Evolutionary conservation across 331 rosid species (phyloP).

Genomic region (Malus hybrid): DNA sequence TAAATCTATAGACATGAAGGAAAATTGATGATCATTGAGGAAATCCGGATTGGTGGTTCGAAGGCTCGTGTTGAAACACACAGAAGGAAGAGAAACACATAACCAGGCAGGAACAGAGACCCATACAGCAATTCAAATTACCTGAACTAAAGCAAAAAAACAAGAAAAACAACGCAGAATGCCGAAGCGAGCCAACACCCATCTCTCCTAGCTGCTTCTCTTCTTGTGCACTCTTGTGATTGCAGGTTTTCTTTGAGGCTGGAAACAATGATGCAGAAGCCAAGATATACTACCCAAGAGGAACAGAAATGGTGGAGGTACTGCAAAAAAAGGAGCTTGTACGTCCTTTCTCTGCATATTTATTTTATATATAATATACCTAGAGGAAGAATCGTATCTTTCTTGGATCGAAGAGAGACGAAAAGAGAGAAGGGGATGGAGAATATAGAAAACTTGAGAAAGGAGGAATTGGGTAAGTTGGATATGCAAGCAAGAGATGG

Average conservation of each 20-base stretch:
- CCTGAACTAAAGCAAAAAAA: constrained; percentile 58
- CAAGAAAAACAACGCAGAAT: constrained; percentile 34
- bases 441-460: constrained; percentile 98
- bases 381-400: constrained; percentile 64
- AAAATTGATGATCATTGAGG: not conserved
- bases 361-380: constrained; percentile 33
- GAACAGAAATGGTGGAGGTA: constrained; percentile 21
- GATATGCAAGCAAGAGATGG: constrained; percentile 80
- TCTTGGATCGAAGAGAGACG: constrained; percentile 62
- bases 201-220: constrained; percentile 38
- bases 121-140: constrained; percentile 16
- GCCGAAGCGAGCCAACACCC: constrained; percentile 34
- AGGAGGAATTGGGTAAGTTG: constrained; percentile 68
- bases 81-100: not conserved
- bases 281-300: constrained; percentile 47
- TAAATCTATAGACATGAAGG: not conserved
- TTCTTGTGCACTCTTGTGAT: not conserved
- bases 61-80: not conserved
- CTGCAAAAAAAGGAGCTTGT: constrained; percentile 31
- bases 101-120: not conserved
- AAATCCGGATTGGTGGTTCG: not conserved
- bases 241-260: constrained; percentile 22
- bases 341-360: constrained; percentile 26
- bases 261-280: constrained; percentile 37
- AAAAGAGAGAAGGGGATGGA: constrained; percentile 46